Percentiles rank a stretch among this genome's conserved stretches.
phyloP scores from a whole-genome alignment of 352 stramenopile species.

The Paralagenidium karlingii region DNA sequence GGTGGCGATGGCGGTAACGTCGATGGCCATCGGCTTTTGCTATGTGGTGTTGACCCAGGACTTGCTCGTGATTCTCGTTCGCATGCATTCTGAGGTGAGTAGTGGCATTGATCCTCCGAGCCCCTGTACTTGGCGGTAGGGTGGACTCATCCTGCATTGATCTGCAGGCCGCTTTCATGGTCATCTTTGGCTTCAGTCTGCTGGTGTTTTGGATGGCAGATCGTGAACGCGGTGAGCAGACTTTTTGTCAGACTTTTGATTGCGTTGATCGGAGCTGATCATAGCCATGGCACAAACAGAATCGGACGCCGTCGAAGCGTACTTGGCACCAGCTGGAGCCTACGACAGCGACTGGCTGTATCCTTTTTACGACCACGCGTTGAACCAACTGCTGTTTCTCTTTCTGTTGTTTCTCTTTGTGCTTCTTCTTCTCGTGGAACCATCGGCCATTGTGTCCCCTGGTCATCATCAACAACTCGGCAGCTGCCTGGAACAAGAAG shows the following conservation, averaged over 20 bases:
- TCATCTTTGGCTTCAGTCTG: slow-evolving; percentile 33
- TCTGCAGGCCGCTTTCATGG: slow-evolving; percentile 31
- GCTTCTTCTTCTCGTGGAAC: slow-evolving; percentile 46
- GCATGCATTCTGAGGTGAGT: slow-evolving; percentile 30
- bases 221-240: slow-evolving; percentile 31
- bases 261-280: slow-evolving; percentile 2
- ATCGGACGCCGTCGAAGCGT: slow-evolving; percentile 18
- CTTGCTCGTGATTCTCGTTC: slow-evolving; percentile 31
- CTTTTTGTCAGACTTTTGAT: too few relatives aligned
- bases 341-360: slow-evolving; percentile 80
- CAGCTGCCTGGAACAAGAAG: slow-evolving; percentile 47
- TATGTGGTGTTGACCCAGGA: slow-evolving; percentile 62
- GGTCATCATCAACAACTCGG: slow-evolving; percentile 61
- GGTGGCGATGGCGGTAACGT: slow-evolving; percentile 35
- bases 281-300: background rate
- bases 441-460: slow-evolving; percentile 55
- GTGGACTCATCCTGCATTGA: background rate
- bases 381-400: slow-evolving; percentile 73
- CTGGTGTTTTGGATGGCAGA: slow-evolving; percentile 61
- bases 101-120: background rate
- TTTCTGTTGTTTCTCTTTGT: slow-evolving; percentile 45
- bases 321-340: slow-evolving; percentile 39
- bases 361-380: slow-evolving; percentile 56
- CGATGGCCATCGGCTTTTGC: slow-evolving; percentile 28
- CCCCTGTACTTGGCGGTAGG: too few relatives aligned